These are phyloP conservation scores for Peronospora farinosa DNA, from an alignment of 352 stramenopile genomes.

Conservation along the genomic window DNA sequence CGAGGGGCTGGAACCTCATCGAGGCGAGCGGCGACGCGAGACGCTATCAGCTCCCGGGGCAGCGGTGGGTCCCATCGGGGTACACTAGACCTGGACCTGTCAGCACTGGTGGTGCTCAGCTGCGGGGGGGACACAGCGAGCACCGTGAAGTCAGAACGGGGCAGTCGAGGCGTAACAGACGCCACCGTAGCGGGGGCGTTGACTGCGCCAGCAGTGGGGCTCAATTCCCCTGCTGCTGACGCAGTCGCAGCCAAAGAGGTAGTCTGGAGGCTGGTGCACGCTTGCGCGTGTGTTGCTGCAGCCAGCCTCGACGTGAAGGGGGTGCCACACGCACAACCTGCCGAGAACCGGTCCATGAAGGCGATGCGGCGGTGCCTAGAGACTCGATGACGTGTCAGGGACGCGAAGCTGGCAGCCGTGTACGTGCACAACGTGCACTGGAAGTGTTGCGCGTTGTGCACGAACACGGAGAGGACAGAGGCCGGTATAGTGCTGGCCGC, in stretches of 20 bases:
- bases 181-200: no score
- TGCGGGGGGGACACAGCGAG: no score
- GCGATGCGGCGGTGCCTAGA: conserved; percentile 3
- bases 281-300: conserved; percentile 8
- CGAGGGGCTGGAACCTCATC: no score
- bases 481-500: conserved; percentile 2
- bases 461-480: conserved; percentile 10
- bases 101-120: no score
- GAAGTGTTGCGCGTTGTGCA: conserved; percentile 7
- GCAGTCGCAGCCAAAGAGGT: not conserved
- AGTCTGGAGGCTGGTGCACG: conserved; percentile 6
- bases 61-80: no score
- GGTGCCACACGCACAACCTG: conserved; percentile 9
- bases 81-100: no score
- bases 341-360: conserved; percentile 19
- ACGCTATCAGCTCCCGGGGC: no score
- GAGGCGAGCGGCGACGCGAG: no score
- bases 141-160: no score
- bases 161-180: no score
- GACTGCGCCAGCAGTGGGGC: no score
- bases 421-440: conserved; percentile 7
- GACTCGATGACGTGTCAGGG: conserved; percentile 8
- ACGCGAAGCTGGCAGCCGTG: conserved; percentile 7
- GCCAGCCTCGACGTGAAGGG: conserved; percentile 1
- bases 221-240: no score